Conservation (phyloP, 768 basidiomycete species). For the Russula abietina region DNA sequence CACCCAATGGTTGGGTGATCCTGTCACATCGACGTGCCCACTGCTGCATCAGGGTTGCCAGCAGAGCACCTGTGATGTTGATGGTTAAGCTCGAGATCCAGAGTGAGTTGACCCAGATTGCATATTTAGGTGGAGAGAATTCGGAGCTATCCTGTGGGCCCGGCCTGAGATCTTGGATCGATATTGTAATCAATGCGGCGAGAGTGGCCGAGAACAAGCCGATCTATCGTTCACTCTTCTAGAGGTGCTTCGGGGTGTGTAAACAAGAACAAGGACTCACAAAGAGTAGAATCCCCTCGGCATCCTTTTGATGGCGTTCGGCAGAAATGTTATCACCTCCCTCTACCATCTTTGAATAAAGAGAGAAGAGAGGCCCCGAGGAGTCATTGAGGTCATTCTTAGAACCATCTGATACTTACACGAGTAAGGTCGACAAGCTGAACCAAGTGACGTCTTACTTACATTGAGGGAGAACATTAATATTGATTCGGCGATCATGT, state of each 20-base stretch:
- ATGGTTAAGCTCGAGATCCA: conserved; percentile 2
- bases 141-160: not conserved
- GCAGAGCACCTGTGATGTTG: not conserved
- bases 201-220: not conserved
- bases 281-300: not conserved
- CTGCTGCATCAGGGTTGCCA: not conserved
- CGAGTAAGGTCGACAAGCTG: not conserved
- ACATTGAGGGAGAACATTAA: not conserved
- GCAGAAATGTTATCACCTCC: not conserved
- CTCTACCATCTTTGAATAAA: not conserved
- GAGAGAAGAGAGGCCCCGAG: not conserved
- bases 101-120: not conserved
- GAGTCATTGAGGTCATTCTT: not conserved
- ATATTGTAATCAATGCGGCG: not conserved
- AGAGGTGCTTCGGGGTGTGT: not conserved
- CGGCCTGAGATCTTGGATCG: not conserved
- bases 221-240: not conserved
- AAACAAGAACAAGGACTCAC: not conserved
- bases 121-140: not conserved
- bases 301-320: not conserved
- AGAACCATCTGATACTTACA: not conserved
- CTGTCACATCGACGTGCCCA: not conserved
- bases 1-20: not conserved
- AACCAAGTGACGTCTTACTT: not conserved
- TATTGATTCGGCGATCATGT: not conserved